Percentiles rank a stretch among this genome's conserved stretches.
Conservation (phyloP, 23 red algal genomes). For the Gracilaria vermiculophylla region DNA sequence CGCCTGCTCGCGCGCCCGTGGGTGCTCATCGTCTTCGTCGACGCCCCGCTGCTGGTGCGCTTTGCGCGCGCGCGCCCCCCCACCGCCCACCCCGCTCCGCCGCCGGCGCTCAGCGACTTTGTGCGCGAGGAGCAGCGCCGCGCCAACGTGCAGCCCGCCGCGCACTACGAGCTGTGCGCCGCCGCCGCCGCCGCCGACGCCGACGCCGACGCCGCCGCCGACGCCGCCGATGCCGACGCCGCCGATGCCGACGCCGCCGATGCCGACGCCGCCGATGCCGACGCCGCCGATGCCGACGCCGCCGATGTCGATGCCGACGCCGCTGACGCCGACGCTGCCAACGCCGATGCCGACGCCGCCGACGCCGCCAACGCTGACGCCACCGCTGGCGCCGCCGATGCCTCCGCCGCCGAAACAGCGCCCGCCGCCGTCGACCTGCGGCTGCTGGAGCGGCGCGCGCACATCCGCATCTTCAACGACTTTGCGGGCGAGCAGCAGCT, state of each 20-base stretch:
- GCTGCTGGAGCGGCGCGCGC: neutral
- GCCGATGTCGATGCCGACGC: no score
- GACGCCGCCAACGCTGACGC: no score
- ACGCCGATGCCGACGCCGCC: no score
- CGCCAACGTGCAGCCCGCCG: neutral
- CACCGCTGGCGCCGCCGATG: no score
- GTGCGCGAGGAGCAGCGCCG: neutral
- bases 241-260: no score
- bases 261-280: no score
- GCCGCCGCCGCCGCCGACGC: neutral
- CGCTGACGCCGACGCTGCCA: no score
- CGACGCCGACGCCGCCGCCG: no score
- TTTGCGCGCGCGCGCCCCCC: constrained; percentile 17
- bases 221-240: no score
- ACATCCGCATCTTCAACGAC: constrained; percentile 47
- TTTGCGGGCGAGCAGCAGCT: neutral
- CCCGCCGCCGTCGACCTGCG: neutral
- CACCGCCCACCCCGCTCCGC: neutral
- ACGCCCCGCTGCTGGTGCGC: constrained; percentile 65
- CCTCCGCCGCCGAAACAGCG: no score
- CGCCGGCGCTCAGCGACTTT: neutral
- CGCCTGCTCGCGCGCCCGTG: constrained; percentile 75
- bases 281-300: no score
- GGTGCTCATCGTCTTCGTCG: constrained; percentile 78
- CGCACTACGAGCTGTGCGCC: neutral